phyloP scores from a whole-genome alignment of 176 grass and related monocot species.

The Typha latifolia region DNA sequence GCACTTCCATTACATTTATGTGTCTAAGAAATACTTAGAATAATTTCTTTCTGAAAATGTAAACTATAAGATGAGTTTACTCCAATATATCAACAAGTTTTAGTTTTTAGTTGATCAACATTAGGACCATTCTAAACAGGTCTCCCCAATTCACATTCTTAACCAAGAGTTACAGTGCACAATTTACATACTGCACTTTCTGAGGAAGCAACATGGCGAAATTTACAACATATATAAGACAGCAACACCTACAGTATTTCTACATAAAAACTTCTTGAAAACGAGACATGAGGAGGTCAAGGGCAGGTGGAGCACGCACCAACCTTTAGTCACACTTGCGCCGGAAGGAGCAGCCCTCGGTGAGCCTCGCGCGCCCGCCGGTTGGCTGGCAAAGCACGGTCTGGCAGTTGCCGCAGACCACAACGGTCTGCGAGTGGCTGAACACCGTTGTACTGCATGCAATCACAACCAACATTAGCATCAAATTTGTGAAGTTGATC shows the following conservation, averaged over 20 bases:
- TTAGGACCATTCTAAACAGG: too few relatives aligned
- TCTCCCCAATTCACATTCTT: too few relatives aligned
- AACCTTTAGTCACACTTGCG: slow-evolving; percentile 6
- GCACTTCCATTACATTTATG: too few relatives aligned
- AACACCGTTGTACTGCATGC: slow-evolving; percentile 14
- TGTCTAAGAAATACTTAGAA: too few relatives aligned
- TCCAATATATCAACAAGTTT: too few relatives aligned
- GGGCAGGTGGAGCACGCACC: background rate
- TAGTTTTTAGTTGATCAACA: too few relatives aligned
- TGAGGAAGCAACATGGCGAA: background rate
- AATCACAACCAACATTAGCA: background rate
- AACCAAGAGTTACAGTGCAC: background rate
- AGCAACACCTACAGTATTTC: background rate
- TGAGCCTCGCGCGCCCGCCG: slow-evolving; percentile 8
- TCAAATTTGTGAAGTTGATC: background rate
- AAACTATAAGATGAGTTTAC: too few relatives aligned
- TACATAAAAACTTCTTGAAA: background rate
- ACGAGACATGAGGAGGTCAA: background rate
- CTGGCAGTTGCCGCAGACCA: slow-evolving; percentile 13
- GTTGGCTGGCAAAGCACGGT: slow-evolving; percentile 13
- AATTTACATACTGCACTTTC: background rate
- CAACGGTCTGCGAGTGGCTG: slow-evolving; percentile 15
- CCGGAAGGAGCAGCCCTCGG: slow-evolving; percentile 15
- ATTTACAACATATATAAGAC: too few relatives aligned
- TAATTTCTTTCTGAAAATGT: too few relatives aligned